A percentile compares a stretch with the other conserved stretches of the same genome.
phyloP scores from a whole-genome alignment of 2,329 filamentous ascomycete species.

The Colletotrichum spaethianum region DNA sequence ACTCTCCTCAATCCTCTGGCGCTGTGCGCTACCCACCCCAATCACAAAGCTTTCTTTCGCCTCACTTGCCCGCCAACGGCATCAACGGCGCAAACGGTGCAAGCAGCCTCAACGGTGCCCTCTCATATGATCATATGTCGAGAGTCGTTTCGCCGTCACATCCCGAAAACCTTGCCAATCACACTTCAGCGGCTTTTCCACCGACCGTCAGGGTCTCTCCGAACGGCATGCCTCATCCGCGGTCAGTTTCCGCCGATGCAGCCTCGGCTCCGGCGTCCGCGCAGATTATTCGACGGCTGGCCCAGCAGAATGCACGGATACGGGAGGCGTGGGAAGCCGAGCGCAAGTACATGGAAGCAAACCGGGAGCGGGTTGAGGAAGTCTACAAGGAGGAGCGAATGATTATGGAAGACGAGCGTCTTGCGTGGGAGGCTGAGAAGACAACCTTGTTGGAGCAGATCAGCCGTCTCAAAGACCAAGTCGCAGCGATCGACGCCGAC shows the following conservation, averaged over 20 bases:
- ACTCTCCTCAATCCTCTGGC: constrained; percentile 45
- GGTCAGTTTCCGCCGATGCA: constrained; percentile 48
- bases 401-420: constrained; percentile 67
- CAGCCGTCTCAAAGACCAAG: constrained; percentile 56
- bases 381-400: constrained; percentile 69
- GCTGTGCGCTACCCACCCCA: constrained; percentile 43
- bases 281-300: constrained; percentile 57
- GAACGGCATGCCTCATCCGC: constrained; percentile 47
- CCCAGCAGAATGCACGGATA: constrained; percentile 59
- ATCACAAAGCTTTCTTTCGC: constrained; percentile 45
- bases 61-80: constrained; percentile 37
- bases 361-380: constrained; percentile 66
- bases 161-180: constrained; percentile 11
- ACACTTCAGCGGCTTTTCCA: constrained; percentile 25
- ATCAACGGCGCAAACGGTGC: constrained; percentile 20
- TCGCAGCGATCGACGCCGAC: constrained; percentile 54
- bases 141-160: constrained; percentile 39
- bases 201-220: constrained; percentile 46
- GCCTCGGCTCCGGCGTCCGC: constrained; percentile 44
- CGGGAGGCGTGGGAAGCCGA: constrained; percentile 68
- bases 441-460: constrained; percentile 57
- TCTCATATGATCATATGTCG: constrained; percentile 32
- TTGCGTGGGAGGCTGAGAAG: constrained; percentile 63
- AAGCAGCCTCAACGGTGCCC: constrained; percentile 6
- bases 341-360: constrained; percentile 67